A percentile compares a stretch with the other conserved stretches of the same genome.
These are phyloP conservation scores for Groenewaldozyma tartarivorans DNA, from an alignment of 805 yeast genomes.

Conservation along the genomic window DNA sequence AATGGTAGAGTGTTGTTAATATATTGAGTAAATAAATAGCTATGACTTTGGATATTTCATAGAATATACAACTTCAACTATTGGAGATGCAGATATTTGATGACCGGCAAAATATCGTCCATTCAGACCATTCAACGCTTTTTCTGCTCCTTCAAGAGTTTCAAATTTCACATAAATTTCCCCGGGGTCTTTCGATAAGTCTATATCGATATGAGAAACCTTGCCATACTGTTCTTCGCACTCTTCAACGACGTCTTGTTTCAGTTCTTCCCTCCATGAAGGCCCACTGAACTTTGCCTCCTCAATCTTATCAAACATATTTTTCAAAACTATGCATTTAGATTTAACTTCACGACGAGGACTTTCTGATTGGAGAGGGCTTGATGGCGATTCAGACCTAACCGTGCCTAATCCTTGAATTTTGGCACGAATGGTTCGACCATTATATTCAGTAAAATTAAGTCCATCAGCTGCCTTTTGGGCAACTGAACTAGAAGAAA, in stretches of 20 bases:
- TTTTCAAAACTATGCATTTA: neutral
- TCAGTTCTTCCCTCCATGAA: constrained; percentile 26
- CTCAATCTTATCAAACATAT: neutral
- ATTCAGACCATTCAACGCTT: constrained; percentile 27
- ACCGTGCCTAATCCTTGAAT: too few relatives aligned
- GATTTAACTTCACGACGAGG: neutral
- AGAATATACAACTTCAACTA: constrained; percentile 25
- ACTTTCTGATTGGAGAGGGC: too few relatives aligned
- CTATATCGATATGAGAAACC: constrained; percentile 25
- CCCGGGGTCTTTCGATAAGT: constrained; percentile 19
- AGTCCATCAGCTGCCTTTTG: neutral
- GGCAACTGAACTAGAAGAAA: neutral
- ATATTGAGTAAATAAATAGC: too few relatives aligned
- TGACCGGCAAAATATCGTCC: constrained; percentile 30
- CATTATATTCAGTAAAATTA: neutral
- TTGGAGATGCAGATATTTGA: constrained; percentile 21
- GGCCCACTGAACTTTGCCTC: constrained; percentile 14
- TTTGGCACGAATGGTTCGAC: neutral
- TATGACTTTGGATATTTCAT: constrained; percentile 14
- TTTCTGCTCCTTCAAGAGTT: constrained; percentile 16
- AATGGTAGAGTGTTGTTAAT: too few relatives aligned
- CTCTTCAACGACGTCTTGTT: constrained; percentile 27
- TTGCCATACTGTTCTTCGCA: constrained; percentile 30
- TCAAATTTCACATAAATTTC: constrained; percentile 26
- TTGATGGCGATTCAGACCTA: too few relatives aligned